A percentile compares a stretch with the other conserved stretches of the same genome.
These are phyloP conservation scores for Pterocarpus macrocarpus DNA, from an alignment of 306 rosid species.

Conservation along the genomic window DNA sequence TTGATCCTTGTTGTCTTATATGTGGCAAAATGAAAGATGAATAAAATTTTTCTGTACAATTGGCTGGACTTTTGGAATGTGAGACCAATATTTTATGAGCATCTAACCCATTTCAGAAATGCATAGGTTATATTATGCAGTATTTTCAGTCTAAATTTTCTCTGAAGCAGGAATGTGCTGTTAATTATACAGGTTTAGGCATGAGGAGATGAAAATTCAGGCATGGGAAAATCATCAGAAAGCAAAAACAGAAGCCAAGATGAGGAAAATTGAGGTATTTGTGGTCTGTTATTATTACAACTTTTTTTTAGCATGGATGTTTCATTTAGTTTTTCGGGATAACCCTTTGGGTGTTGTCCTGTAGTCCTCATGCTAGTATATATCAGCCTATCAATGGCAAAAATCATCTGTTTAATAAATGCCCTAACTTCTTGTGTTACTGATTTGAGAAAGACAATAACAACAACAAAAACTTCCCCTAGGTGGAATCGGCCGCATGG, in stretches of 20 bases:
- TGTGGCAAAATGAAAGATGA: slow-evolving; percentile 1
- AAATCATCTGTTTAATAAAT: slow-evolving; percentile 8
- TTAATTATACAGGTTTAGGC: slow-evolving; percentile 79
- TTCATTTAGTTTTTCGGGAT: slow-evolving; percentile 33
- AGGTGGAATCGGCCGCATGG: not conserved
- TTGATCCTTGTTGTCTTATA: slow-evolving; percentile 4
- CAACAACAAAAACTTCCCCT: not conserved
- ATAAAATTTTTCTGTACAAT: slow-evolving; percentile 14
- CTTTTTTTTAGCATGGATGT: slow-evolving; percentile 24
- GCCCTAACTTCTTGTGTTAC: not conserved
- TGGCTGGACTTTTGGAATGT: slow-evolving; percentile 17
- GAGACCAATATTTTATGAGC: slow-evolving; percentile 25
- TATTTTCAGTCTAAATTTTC: slow-evolving; percentile 23
- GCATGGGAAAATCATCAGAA: slow-evolving; percentile 98
- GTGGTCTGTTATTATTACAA: slow-evolving; percentile 5
- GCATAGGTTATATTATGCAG: slow-evolving; percentile 23
- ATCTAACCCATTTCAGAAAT: slow-evolving; percentile 33
- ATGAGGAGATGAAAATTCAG: slow-evolving; percentile 93
- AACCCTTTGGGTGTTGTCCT: slow-evolving; percentile 6
- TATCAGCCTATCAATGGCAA: slow-evolving; percentile 8
- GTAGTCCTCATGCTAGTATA: slow-evolving; percentile 7
- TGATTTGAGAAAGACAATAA: not conserved
- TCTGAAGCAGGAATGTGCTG: slow-evolving; percentile 46
- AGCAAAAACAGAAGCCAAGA: slow-evolving; percentile 95
- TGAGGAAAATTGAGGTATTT: slow-evolving; percentile 90